phyloP scores from a whole-genome alignment of 148 eudicot genomes.

The Spergularia bocconei region DNA sequence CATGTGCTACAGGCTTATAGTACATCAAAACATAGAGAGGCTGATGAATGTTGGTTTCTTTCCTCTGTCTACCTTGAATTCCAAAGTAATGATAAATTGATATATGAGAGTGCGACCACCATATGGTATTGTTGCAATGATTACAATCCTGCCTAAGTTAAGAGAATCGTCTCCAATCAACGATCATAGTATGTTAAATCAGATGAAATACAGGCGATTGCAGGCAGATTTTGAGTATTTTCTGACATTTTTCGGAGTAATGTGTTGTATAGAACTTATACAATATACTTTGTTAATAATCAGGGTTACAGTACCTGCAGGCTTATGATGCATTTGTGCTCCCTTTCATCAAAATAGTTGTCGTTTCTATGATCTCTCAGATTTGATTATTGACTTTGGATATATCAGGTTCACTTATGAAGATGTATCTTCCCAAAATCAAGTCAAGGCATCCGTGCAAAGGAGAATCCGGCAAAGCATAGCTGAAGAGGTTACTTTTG shows the following conservation, averaged over 20 bases:
- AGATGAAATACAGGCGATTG: too few species aligned
- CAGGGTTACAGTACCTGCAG: not conserved
- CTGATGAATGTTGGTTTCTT: not conserved
- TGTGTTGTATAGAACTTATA: not conserved
- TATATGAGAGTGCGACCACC: too few species aligned
- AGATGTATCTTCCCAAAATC: slow-evolving; percentile 97
- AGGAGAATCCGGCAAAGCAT: slow-evolving; percentile 86
- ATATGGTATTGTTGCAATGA: too few species aligned
- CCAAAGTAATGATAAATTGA: not conserved
- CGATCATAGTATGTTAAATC: too few species aligned
- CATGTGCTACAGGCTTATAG: not conserved
- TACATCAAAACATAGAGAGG: not conserved
- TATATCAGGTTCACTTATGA: slow-evolving; percentile 73
- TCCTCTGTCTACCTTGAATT: not conserved
- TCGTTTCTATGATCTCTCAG: slow-evolving; percentile 4
- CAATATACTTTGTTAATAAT: too few species aligned
- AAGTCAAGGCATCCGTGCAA: slow-evolving; percentile 97
- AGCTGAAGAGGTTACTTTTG: slow-evolving; percentile 70
- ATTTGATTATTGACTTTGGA: not conserved
- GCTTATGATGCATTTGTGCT: not conserved
- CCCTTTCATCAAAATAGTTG: not conserved
- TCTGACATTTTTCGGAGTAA: not conserved
- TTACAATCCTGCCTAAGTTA: too few species aligned
- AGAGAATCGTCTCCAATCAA: too few species aligned
- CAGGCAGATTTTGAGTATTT: too few species aligned